Percentiles rank a stretch among this genome's conserved stretches.
These are phyloP conservation scores for Pseudonitzschia delicatissima DNA, from an alignment of 108 stramenopile species.

Conservation along the genomic window DNA sequence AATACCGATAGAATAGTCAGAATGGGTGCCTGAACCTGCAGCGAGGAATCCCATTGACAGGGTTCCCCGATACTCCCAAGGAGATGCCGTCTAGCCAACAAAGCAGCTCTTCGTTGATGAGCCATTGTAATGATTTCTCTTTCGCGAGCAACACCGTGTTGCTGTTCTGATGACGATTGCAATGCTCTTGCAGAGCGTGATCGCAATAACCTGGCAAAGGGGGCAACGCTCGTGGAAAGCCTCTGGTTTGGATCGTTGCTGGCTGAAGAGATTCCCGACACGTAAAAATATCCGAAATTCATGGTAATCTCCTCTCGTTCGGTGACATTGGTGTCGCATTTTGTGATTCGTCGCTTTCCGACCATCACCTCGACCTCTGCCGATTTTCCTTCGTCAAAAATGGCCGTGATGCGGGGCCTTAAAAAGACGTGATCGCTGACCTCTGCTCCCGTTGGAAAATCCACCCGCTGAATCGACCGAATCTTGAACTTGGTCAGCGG, in stretches of 20 bases:
- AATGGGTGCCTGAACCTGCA: slow-evolving; percentile 10
- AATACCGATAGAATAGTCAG: slow-evolving; percentile 18
- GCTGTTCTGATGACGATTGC: not conserved
- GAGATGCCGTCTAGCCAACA: slow-evolving; percentile 8
- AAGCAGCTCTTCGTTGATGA: not conserved
- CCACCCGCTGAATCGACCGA: slow-evolving; percentile 8
- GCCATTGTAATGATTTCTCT: not conserved
- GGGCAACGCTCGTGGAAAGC: not conserved
- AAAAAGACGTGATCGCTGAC: slow-evolving; percentile 14
- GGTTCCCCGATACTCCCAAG: slow-evolving; percentile 10
- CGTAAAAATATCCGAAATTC: slow-evolving; percentile 22
- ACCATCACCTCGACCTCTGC: slow-evolving; percentile 14
- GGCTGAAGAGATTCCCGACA: not conserved
- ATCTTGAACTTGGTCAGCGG: not conserved
- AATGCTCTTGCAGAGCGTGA: not conserved
- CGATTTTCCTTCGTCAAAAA: slow-evolving; percentile 16
- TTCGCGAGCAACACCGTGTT: not conserved
- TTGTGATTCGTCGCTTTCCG: slow-evolving; percentile 7
- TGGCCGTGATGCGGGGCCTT: slow-evolving; percentile 17
- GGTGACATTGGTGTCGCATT: not conserved
- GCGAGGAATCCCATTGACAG: slow-evolving; percentile 13
- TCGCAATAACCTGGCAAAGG: not conserved
- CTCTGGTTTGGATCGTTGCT: not conserved
- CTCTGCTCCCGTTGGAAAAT: slow-evolving; percentile 17
- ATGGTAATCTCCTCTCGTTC: not conserved